A percentile compares a stretch with the other conserved stretches of the same genome.
phyloP scores from a whole-genome alignment of 108 stramenopile genomes.

The Mayamaea pseudoterrestris region DNA sequence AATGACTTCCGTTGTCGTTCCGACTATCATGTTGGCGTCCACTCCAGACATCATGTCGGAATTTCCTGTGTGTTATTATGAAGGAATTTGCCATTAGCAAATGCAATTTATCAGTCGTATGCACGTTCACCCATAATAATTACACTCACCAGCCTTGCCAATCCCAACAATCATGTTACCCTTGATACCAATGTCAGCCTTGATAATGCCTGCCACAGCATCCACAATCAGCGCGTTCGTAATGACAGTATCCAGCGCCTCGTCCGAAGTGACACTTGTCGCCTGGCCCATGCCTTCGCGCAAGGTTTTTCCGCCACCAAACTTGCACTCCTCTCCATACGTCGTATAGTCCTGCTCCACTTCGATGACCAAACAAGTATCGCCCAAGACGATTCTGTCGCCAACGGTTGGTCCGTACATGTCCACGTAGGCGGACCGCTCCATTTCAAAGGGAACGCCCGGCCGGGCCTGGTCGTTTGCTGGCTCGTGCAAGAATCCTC shows the following conservation, averaged over 20 bases:
- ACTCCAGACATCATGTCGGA: slow-evolving; percentile 92
- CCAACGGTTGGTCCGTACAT: slow-evolving; percentile 81
- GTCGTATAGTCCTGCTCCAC: slow-evolving; percentile 59
- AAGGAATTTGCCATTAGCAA: too few relatives aligned
- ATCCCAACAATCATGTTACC: slow-evolving; percentile 86
- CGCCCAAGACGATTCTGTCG: slow-evolving; percentile 82
- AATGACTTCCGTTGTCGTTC: slow-evolving; percentile 93
- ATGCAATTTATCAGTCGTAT: too few relatives aligned
- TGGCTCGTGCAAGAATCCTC: slow-evolving; percentile 27
- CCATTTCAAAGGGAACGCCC: slow-evolving; percentile 31
- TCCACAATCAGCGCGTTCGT: slow-evolving; percentile 95
- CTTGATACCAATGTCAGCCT: slow-evolving; percentile 93
- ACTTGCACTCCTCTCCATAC: slow-evolving; percentile 97
- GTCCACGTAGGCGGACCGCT: slow-evolving; percentile 49
- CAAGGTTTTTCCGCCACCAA: slow-evolving; percentile 95
- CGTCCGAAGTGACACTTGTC: slow-evolving; percentile 40
- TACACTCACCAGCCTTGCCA: slow-evolving; percentile 97
- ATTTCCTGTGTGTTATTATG: too few relatives aligned
- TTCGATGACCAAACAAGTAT: slow-evolving; percentile 74
- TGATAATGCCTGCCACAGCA: slow-evolving; percentile 73
- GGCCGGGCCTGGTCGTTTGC: slow-evolving; percentile 10
- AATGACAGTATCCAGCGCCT: slow-evolving; percentile 86
- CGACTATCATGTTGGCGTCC: slow-evolving; percentile 71
- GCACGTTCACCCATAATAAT: too few relatives aligned
- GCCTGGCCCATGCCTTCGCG: slow-evolving; percentile 98